phyloP scores from a whole-genome alignment of 2,329 filamentous ascomycete genomes.

The Cadophora sp. region DNA sequence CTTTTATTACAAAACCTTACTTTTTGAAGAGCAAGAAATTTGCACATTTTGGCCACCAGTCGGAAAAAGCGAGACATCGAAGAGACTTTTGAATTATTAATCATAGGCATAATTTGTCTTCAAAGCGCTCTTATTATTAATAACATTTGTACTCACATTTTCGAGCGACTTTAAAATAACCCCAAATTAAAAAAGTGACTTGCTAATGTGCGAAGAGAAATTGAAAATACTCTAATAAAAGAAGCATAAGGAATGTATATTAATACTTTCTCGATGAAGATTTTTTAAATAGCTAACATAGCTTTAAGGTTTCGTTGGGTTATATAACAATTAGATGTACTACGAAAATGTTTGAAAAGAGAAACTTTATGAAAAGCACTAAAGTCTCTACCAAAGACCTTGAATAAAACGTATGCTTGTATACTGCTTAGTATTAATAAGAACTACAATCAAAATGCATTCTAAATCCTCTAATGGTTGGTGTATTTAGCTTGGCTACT shows the following conservation, averaged over 20 bases:
- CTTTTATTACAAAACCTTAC: no score
- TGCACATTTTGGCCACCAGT: slow-evolving; percentile 21
- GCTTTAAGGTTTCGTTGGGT: slow-evolving; percentile 41
- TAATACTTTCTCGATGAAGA: background rate
- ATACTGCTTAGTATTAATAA: no score
- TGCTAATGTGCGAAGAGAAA: slow-evolving; percentile 34
- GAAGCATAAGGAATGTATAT: slow-evolving; percentile 45
- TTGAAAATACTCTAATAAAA: slow-evolving; percentile 35
- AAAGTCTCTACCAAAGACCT: no score
- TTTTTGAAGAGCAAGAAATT: no score
- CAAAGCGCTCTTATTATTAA: slow-evolving; percentile 14
- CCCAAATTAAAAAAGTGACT: slow-evolving; percentile 38
- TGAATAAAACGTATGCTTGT: no score
- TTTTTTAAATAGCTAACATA: slow-evolving; percentile 29
- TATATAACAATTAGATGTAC: slow-evolving; percentile 42
- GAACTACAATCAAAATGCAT: no score
- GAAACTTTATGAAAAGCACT: slow-evolving; percentile 18
- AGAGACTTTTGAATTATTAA: slow-evolving; percentile 18
- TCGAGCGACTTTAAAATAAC: slow-evolving; percentile 12
- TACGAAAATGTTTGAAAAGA: slow-evolving; percentile 35
- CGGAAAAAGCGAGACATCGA: slow-evolving; percentile 20
- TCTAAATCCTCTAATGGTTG: no score
- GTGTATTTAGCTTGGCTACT: no score
- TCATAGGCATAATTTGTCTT: slow-evolving; percentile 20
- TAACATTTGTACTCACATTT: slow-evolving; percentile 16